Evolutionary conservation across 805 yeast species (phyloP).

Genomic region (Geotrichum ghanense): DNA sequence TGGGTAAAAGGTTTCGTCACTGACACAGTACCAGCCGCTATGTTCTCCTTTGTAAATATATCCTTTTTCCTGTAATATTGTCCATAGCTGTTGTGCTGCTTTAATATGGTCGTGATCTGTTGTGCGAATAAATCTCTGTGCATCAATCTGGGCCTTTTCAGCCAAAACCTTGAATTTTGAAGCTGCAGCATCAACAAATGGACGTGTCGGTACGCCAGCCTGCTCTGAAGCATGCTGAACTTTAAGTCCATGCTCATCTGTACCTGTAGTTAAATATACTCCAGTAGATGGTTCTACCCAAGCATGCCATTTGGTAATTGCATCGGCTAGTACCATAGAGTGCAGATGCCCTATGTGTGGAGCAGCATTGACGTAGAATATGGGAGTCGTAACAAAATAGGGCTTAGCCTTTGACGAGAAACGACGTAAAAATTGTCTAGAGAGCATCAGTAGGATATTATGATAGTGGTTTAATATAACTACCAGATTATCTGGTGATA

Average conservation of each 20-base stretch:
- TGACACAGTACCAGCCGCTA: conserved; percentile 87
- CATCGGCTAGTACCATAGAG: conserved; percentile 77
- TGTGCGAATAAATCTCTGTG: conserved; percentile 78
- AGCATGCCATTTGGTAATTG: conserved; percentile 58
- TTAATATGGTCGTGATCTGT: conserved; percentile 70
- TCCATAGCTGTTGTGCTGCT: conserved; percentile 66
- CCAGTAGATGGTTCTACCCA: conserved; percentile 28
- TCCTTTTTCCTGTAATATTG: conserved; percentile 42
- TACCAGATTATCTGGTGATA: too few relatives aligned
- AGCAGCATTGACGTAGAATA: conserved; percentile 88
- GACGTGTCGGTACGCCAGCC: conserved; percentile 42
- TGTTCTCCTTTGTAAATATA: conserved; percentile 75
- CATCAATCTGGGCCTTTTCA: conserved; percentile 39
- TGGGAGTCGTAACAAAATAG: conserved; percentile 72
- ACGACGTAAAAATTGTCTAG: too few relatives aligned
- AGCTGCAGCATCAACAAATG: conserved; percentile 63
- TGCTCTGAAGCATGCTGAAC: conserved; percentile 74
- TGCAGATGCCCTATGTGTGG: conserved; percentile 94
- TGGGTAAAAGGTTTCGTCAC: conserved; percentile 92
- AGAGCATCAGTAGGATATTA: too few relatives aligned
- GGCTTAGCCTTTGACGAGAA: too few relatives aligned
- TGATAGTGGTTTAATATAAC: too few relatives aligned
- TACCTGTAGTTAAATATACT: conserved; percentile 66
- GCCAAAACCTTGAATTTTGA: conserved; percentile 57
- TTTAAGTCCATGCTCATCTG: conserved; percentile 94